Percentiles rank a stretch among this genome's conserved stretches.
These are phyloP conservation scores for Arabidopsis arenosa DNA, from an alignment of 345 rosid species.

Conservation along the genomic window DNA sequence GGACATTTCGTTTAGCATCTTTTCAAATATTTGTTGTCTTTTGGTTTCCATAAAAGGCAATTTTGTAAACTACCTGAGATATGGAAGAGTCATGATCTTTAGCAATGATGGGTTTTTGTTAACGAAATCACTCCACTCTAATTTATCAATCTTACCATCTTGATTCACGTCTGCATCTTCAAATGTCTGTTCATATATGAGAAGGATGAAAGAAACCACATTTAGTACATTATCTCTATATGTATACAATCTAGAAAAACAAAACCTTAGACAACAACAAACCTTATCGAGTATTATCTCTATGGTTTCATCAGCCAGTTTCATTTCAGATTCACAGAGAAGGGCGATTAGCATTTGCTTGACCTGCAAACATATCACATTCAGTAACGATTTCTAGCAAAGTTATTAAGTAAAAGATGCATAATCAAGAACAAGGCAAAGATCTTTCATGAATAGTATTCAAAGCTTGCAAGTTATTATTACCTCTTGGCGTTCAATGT, in stretches of 20 bases:
- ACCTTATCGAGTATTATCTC: slow-evolving; percentile 97
- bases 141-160: slow-evolving; percentile 87
- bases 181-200: slow-evolving; percentile 66
- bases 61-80: slow-evolving; percentile 63
- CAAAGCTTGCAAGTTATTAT: not conserved
- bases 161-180: slow-evolving; percentile 81
- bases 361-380: slow-evolving; percentile 60
- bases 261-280: not conserved
- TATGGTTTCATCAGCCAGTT: slow-evolving; percentile 93
- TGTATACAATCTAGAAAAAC: not conserved
- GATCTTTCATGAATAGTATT: not conserved
- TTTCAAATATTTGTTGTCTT: not conserved
- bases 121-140: slow-evolving; percentile 88
- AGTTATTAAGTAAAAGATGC: not conserved
- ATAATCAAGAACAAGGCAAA: slow-evolving; percentile 15
- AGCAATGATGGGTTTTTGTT: slow-evolving; percentile 82
- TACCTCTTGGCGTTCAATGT: slow-evolving; percentile 97
- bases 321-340: slow-evolving; percentile 95
- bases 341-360: slow-evolving; percentile 99
- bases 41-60: not conserved
- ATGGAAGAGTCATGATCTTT: slow-evolving; percentile 94
- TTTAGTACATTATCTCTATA: not conserved
- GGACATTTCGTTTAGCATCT: not conserved
- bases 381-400: not conserved
- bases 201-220: not conserved